Evolutionary conservation across 495 filamentous ascomycete species (phyloP).

Genomic region (Trichoderma parareesei): DNA sequence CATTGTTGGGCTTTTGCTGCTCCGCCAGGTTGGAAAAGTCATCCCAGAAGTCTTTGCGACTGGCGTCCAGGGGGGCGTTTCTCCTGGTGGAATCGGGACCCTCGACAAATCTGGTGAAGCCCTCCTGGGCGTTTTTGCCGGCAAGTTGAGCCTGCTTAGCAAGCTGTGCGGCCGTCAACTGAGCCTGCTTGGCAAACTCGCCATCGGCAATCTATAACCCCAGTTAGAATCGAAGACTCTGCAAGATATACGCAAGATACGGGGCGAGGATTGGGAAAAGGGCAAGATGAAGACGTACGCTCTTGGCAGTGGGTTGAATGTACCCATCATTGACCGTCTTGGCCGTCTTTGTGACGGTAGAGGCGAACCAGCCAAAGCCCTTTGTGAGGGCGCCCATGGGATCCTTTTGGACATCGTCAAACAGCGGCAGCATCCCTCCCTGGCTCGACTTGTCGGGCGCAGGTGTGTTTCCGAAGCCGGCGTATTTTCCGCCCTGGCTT

Average conservation of each 20-base stretch:
- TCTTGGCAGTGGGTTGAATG: slow-evolving; percentile 83
- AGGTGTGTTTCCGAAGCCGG: slow-evolving; percentile 76
- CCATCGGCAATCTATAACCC: slow-evolving; percentile 61
- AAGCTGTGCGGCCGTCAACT: slow-evolving; percentile 55
- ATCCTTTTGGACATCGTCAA: slow-evolving; percentile 85
- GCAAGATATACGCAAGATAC: no score
- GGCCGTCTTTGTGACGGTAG: slow-evolving; percentile 75
- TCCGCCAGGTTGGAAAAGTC: slow-evolving; percentile 51
- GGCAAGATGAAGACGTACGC: slow-evolving; percentile 41
- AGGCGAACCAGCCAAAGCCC: slow-evolving; percentile 89
- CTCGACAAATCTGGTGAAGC: slow-evolving; percentile 79
- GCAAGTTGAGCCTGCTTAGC: slow-evolving; percentile 53
- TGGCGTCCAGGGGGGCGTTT: slow-evolving; percentile 41
- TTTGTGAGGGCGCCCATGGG: slow-evolving; percentile 82
- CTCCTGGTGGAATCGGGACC: slow-evolving; percentile 28
- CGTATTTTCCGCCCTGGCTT: slow-evolving; percentile 84
- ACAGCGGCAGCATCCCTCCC: slow-evolving; percentile 42
- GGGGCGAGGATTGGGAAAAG: slow-evolving; percentile 5
- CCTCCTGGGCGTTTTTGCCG: slow-evolving; percentile 62
- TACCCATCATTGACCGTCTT: slow-evolving; percentile 83
- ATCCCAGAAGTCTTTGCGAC: slow-evolving; percentile 89
- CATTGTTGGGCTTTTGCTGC: slow-evolving; percentile 31
- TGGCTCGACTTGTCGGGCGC: slow-evolving; percentile 32
- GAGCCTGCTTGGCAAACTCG: slow-evolving; percentile 80
- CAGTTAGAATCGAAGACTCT: no score